Conservation (phyloP, 306 rosid genomes). For the Styphnolobium japonicum region DNA sequence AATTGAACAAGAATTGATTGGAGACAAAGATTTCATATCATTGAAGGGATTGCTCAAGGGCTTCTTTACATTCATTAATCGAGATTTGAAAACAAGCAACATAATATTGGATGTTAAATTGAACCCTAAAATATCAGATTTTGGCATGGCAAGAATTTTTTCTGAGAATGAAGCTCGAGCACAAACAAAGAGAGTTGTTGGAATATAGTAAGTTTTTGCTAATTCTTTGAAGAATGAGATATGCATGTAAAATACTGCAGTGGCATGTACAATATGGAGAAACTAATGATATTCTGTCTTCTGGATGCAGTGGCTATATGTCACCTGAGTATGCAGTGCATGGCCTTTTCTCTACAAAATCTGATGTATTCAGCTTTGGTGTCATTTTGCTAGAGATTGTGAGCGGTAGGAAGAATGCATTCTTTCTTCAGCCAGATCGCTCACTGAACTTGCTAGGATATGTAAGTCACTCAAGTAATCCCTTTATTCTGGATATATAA, state of each 20-base stretch:
- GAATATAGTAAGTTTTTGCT: conserved; percentile 13
- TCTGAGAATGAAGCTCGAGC: too few species aligned
- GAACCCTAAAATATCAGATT: conserved; percentile 23
- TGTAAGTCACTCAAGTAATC: background rate
- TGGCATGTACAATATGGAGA: background rate
- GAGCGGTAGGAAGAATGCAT: conserved; percentile 17
- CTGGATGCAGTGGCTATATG: background rate
- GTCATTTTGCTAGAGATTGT: conserved; percentile 12
- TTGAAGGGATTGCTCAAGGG: conserved; percentile 28
- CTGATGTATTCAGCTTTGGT: conserved; percentile 19
- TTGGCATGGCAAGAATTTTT: conserved; percentile 21
- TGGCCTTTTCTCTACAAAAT: conserved; percentile 19
- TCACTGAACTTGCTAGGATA: conserved; percentile 13
- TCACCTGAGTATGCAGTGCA: conserved; percentile 8
- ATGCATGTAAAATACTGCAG: too few species aligned
- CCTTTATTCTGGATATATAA: background rate
- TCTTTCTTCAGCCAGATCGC: background rate
- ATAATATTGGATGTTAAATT: conserved; percentile 15
- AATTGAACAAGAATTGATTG: background rate
- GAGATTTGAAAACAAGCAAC: conserved; percentile 21
- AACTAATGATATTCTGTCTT: background rate
- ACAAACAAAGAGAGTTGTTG: conserved; percentile 5
- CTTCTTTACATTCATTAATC: conserved; percentile 21
- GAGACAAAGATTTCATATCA: background rate
- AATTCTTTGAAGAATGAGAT: too few species aligned